These are phyloP conservation scores for Zygoascus hellenicus DNA, from an alignment of 1,139 yeast species.

Conservation along the genomic window DNA sequence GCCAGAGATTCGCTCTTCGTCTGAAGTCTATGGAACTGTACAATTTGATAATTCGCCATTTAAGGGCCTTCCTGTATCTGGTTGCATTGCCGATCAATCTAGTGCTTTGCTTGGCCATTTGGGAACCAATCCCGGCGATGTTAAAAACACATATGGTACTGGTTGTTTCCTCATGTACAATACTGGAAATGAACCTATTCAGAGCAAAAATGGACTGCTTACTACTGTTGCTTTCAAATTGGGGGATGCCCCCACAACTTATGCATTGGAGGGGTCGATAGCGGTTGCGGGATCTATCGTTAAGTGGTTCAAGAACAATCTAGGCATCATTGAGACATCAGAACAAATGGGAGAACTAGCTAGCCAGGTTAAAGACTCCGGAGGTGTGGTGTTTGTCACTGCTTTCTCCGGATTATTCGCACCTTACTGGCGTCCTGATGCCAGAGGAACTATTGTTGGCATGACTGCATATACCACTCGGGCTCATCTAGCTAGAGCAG, in stretches of 20 bases:
- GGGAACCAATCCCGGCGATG: conserved; percentile 77
- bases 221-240: conserved; percentile 91
- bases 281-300: conserved; percentile 95
- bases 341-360: conserved; percentile 91
- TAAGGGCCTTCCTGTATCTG: conserved; percentile 67
- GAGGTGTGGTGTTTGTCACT: conserved; percentile 92
- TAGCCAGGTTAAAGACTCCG: conserved; percentile 70
- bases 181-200: conserved; percentile 56
- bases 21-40: conserved; percentile 62
- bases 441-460: conserved; percentile 90
- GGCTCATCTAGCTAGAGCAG: conserved; percentile 88
- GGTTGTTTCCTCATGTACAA: conserved; percentile 90
- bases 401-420: conserved; percentile 93
- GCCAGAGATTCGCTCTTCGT: conserved; percentile 76
- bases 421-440: conserved; percentile 93
- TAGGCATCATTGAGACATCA: conserved; percentile 73
- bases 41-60: conserved; percentile 25
- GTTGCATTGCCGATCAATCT: conserved; percentile 92
- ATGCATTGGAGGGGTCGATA: conserved; percentile 90
- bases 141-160: conserved; percentile 96
- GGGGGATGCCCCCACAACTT: conserved; percentile 66
- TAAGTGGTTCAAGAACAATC: conserved; percentile 91
- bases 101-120: conserved; percentile 92
- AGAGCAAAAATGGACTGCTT: conserved; percentile 73
- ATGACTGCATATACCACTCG: conserved; percentile 85